Base-by-base conservation (phyloP, 768 basidiomycete genomes). In the Podaxis carcinomalis region DNA sequence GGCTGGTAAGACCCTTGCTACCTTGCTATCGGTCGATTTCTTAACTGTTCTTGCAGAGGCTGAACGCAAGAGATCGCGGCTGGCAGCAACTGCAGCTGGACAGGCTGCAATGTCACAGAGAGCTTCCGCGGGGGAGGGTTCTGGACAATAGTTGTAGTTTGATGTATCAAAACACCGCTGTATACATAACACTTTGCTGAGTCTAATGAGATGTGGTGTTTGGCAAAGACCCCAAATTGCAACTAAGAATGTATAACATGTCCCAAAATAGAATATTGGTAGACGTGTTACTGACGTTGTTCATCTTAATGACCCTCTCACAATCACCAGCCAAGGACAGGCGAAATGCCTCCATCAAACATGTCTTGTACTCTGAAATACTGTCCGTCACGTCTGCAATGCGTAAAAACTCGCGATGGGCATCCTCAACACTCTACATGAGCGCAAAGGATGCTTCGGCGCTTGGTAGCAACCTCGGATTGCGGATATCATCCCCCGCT, bases 361-460 rank as follows among this genome's bases (percentile, higher is more conserved):
- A 94, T 81, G 83, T 97, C 46, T 73, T 98, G 36, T 85, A 91
- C 63, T 89, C 94, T 46, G 95, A 98, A 78, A 90, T 98, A 63
- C 82, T 95, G 54, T 80, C 92, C 16, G 92, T 98, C 65, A 97
- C 94, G 37, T 90, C 92, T 1, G 83, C 86, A 19, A 98, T 99
- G 95, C 91, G 96, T 73, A 93, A 95, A 79, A 98, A 98, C 76
- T 94, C 95, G 50, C 86, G 97, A 47, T 98, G 96, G 96, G 90
- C 95, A 16, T 86, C 90, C 11, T 83, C 83, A 49, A 83, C 82
- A 27, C 83, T 86, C 68, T 83, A 83, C 25, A 79, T 85, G 67
- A 79, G 81, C 56, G 75, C 83, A 53, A 80, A 84, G 64, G 89
- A 89, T 68, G 83, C 87, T 66, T 83, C 86, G 19, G 82, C 85